Conservation (phyloP, 192 early-diverging fungal genomes). For the Linnemannia schmuckeri region DNA sequence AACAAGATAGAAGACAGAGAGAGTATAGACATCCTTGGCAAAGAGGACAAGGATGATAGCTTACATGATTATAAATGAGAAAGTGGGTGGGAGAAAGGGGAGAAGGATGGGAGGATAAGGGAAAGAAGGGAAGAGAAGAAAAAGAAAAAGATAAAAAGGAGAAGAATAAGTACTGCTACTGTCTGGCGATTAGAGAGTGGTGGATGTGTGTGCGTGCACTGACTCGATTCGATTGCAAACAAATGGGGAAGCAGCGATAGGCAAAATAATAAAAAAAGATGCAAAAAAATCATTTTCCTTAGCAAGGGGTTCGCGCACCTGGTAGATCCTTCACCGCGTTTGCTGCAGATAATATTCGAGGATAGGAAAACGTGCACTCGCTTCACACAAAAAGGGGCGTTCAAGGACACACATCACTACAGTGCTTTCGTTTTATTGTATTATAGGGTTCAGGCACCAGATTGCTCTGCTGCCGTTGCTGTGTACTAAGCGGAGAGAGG, state of each 20-base stretch:
- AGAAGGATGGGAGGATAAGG: background rate
- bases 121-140: background rate
- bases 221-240: background rate
- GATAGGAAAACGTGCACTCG: too few relatives aligned
- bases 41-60: background rate
- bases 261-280: background rate
- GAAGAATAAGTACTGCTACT: background rate
- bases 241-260: too few relatives aligned
- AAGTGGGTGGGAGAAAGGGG: background rate
- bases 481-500: background rate
- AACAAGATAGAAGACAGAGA: background rate
- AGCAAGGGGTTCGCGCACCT: conserved; percentile 8
- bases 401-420: too few relatives aligned
- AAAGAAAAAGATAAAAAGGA: background rate
- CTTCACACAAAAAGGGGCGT: too few relatives aligned
- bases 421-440: too few relatives aligned
- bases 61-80: conserved; percentile 33
- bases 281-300: background rate
- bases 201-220: too few relatives aligned
- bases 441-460: background rate
- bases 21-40: background rate
- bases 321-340: conserved; percentile 12
- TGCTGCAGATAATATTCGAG: background rate
- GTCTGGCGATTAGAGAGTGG: background rate
- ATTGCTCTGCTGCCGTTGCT: too few relatives aligned